Conservation (phyloP, 2,329 filamentous ascomycete species). For the Penicillium aurantiogriseum region DNA sequence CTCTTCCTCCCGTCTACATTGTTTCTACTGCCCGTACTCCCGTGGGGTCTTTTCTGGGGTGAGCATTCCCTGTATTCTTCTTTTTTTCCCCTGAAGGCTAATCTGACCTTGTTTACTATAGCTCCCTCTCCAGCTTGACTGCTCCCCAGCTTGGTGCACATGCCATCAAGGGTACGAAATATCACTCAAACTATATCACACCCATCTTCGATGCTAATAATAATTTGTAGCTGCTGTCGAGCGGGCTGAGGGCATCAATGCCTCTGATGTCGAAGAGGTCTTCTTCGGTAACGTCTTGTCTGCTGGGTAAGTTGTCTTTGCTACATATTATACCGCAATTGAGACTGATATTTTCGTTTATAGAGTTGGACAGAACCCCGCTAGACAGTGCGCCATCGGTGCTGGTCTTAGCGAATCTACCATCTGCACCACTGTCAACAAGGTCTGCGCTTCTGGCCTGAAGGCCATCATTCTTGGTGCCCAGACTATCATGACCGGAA, state of each 20-base stretch:
- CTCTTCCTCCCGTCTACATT: conserved; percentile 88
- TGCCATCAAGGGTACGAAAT: conserved; percentile 78
- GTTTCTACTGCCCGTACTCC: conserved; percentile 89
- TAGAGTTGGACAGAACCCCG: conserved; percentile 93
- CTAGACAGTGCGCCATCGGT: conserved; percentile 86
- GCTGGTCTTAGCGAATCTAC: conserved; percentile 79
- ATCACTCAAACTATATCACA: background rate
- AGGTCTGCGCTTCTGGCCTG: conserved; percentile 93
- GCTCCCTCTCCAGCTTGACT: conserved; percentile 81
- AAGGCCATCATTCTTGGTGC: conserved; percentile 94
- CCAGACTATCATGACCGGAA: conserved; percentile 96
- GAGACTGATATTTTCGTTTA: conserved; percentile 13
- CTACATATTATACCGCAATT: background rate
- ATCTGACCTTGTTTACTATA: conserved; percentile 40
- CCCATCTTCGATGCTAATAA: conserved; percentile 14
- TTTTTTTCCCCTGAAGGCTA: background rate
- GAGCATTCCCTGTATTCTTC: conserved; percentile 34
- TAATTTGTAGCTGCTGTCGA: conserved; percentile 66
- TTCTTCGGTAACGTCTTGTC: conserved; percentile 98
- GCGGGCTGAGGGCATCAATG: conserved; percentile 80
- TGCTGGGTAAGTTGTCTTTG: conserved; percentile 67
- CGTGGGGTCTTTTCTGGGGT: conserved; percentile 93
- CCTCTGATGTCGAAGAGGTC: conserved; percentile 89
- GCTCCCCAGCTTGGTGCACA: conserved; percentile 84
- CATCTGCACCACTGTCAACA: conserved; percentile 93